Conservation (phyloP, 805 yeast genomes). For the Candida piceae region DNA sequence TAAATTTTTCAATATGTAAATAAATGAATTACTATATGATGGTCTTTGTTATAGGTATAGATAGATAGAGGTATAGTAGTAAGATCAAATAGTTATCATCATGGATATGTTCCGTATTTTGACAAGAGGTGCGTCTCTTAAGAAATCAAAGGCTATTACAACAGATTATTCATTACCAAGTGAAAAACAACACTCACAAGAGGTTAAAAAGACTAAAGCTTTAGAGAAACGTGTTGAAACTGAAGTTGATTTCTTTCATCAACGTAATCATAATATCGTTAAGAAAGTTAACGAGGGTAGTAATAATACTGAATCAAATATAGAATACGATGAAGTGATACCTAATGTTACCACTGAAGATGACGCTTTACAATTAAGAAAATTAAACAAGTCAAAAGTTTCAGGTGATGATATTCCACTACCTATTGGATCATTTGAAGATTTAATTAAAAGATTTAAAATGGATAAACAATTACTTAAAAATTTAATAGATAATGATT, state of each 20-base stretch:
- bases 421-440: constrained; percentile 87
- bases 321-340: constrained; percentile 1
- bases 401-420: constrained; percentile 84
- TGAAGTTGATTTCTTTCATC: constrained; percentile 81
- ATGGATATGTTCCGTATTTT: constrained; percentile 91
- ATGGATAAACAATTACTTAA: constrained; percentile 52
- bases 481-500: constrained; percentile 65
- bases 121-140: constrained; percentile 78
- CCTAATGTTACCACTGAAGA: constrained; percentile 42
- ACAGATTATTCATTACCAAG: constrained; percentile 37
- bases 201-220: constrained; percentile 33
- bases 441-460: constrained; percentile 62
- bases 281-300: constrained; percentile 2
- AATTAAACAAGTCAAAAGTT: constrained; percentile 59
- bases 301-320: too few species aligned
- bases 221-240: constrained; percentile 50
- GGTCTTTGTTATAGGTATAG: too few species aligned
- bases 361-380: constrained; percentile 61
- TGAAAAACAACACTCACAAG: constrained; percentile 15
- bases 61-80: too few species aligned
- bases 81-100: constrained; percentile 1
- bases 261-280: constrained; percentile 35
- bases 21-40: background rate
- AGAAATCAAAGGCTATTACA: constrained; percentile 44
- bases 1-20: background rate